phyloP scores from a whole-genome alignment of 352 stramenopile species.

The Blastocystis sp. region DNA sequence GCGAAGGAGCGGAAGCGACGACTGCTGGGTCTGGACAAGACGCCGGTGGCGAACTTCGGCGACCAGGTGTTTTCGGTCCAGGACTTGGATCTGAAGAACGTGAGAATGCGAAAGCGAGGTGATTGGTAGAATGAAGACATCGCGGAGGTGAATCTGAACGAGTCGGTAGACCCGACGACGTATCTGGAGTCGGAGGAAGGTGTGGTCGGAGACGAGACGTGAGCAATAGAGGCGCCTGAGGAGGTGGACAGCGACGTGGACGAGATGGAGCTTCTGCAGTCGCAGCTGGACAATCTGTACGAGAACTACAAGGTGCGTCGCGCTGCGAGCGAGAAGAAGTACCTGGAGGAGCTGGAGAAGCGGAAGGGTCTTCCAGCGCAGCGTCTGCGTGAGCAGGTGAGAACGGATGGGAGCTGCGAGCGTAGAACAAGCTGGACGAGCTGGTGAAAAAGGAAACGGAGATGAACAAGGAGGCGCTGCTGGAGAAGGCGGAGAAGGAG shows the following conservation, averaged over 20 bases:
- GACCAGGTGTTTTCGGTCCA: background rate
- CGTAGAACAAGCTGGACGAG: slow-evolving; percentile 33
- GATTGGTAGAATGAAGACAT: background rate
- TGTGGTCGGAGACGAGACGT: background rate
- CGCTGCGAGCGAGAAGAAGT: background rate
- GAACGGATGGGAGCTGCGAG: background rate
- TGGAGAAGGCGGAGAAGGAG: slow-evolving; percentile 44
- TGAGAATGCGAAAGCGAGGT: background rate
- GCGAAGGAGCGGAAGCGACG: slow-evolving; percentile 12
- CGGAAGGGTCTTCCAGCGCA: slow-evolving; percentile 11
- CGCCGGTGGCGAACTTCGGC: background rate
- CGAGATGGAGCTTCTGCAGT: background rate
- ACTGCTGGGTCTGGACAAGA: background rate
- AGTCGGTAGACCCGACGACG: background rate
- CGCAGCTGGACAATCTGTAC: slow-evolving; percentile 24
- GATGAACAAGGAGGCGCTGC: background rate
- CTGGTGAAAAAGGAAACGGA: slow-evolving; percentile 22
- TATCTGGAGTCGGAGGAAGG: background rate
- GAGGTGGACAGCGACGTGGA: slow-evolving; percentile 11
- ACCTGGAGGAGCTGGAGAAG: slow-evolving; percentile 31
- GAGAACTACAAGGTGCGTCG: background rate
- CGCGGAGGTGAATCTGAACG: background rate
- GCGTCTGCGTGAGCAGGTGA: background rate
- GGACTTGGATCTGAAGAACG: background rate
- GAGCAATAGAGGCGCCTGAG: background rate